Base-by-base conservation (phyloP, 495 filamentous ascomycete genomes). In the Hypoxylon fragiforme region DNA sequence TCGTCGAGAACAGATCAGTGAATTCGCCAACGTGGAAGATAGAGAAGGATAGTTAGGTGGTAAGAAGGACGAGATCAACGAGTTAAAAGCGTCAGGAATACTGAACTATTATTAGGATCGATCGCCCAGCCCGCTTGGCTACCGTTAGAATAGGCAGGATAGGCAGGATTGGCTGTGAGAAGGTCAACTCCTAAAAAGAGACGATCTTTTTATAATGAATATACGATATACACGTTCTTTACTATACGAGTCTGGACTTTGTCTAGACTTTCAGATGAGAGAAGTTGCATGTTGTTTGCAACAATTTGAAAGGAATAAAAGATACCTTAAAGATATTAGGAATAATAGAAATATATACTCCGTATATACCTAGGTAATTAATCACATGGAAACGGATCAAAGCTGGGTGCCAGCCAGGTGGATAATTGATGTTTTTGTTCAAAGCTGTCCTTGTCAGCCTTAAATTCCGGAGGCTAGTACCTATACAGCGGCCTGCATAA, bases 401-500 rank as follows among this genome's bases (percentile, higher is more conserved):
- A 42, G 20, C n/a, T n/a, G n/a, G n/a, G n/a, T n/a, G n/a, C n/a
- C n/a, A n/a, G n/a, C n/a, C n/a, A 9, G 21, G 40, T 20, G 37
- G 8, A 26, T 45, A 12, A 3, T 54, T 61, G 50, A 61, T 50
- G 54, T n/a, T n/a, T n/a, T n/a, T 34, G 31, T 34, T 34, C 31
- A 34, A 34, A 34, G 31, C 11, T 51, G 48, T 59, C 43, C 43
- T 46, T 46, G 50, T 55, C 57, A 60, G 57, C 57, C 57, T 60
- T 60, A 60, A 54, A 60, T 44, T 43, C 24, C 4, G 16, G 5
- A 49, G 32, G 7, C 28, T 41, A 36, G 35, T 49, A 15, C 37
- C n/a, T n/a, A n/a, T n/a, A n/a, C n/a, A n/a, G n/a, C n/a, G n/a
- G n/a, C n/a, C n/a, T n/a, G n/a, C n/a, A n/a, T n/a, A n/a, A n/a